Base-by-base conservation (phyloP, 1,139 yeast species). In the Spathaspora sp. region DNA sequence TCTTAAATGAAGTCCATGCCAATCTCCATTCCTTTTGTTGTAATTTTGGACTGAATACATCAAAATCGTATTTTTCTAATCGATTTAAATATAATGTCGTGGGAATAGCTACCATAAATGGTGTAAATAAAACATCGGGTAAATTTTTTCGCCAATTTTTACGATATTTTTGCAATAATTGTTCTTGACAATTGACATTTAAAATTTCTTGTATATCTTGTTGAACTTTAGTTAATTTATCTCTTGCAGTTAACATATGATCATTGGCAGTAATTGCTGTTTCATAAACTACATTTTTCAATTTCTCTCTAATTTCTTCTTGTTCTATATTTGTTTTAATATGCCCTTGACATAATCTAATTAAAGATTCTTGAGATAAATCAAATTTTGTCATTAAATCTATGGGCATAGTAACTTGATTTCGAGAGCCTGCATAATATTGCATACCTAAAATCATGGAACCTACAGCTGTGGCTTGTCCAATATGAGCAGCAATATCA, bases 251-350 rank as follows among this genome's bases (percentile, higher is more conserved):
- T 7, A 88, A 63, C 13, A 89, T 63, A 61, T 89, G 96, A 61
- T 89, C 96, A 64, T 89, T 88, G 1, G 96, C 95, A 1, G 78
- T 68, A 1, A 85, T 78, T 1, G 95, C 89, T 0, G 86, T 79
- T 43, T 84, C 89, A 56, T 78, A 89, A 0, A 86, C 74, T 9
- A 83, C 81, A 56, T 84, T 82, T 50, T 79, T 75, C 47, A 88
- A 60, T 53, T 68, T 67, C 11, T 71, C 72, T 25, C 70, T 55
- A 9, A 67, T 56, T 7, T 57, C 74, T 1, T 59, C 57, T 6
- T 62, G 60, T 0, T 47, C 48, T 1, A 29, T n/a, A 15, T 58
- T 58, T 9, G 59, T 64, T 2, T 56, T 53, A 17, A 67, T 51
- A 54, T 78, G 78, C 3, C 82, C 80, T 54, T 77, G 81, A 18